Evolutionary conservation across 2,329 filamentous ascomycete genomes (phyloP).

Genomic region (Emmonsiellopsis sp.): DNA sequence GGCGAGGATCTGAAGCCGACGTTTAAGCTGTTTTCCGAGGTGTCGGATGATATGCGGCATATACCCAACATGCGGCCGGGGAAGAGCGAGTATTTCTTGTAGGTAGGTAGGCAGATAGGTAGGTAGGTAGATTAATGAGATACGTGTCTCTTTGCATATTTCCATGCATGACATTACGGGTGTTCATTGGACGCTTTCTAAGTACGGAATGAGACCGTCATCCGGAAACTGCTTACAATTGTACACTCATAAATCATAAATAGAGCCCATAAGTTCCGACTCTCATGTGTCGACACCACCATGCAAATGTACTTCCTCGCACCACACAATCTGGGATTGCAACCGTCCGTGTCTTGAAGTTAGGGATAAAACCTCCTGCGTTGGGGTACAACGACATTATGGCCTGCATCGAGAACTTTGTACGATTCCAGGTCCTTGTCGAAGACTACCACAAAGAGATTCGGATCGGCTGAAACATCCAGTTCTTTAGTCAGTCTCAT

Average conservation of each 20-base stretch:
- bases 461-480: neutral
- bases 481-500: neutral
- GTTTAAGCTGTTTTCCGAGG: conserved; percentile 55
- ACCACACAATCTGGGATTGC: no score
- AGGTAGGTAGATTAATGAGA: neutral
- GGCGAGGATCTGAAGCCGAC: conserved; percentile 75
- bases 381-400: neutral
- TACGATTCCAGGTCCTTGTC: neutral
- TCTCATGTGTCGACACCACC: no score
- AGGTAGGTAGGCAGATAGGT: conserved; percentile 7
- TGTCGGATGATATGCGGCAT: conserved; percentile 39
- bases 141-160: neutral
- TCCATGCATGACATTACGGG: neutral
- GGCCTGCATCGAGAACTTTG: neutral
- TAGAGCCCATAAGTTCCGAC: no score
- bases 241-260: no score
- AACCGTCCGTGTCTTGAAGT: neutral
- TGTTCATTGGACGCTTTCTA: neutral
- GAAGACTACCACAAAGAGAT: neutral
- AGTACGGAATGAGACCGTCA: no score
- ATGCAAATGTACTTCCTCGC: no score
- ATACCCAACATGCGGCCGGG: conserved; percentile 36
- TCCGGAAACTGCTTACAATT: no score
- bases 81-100: conserved; percentile 42
- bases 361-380: neutral